Base-by-base conservation (phyloP, 1,284 basidiomycete genomes). In the Anthracocystis setariae region DNA sequence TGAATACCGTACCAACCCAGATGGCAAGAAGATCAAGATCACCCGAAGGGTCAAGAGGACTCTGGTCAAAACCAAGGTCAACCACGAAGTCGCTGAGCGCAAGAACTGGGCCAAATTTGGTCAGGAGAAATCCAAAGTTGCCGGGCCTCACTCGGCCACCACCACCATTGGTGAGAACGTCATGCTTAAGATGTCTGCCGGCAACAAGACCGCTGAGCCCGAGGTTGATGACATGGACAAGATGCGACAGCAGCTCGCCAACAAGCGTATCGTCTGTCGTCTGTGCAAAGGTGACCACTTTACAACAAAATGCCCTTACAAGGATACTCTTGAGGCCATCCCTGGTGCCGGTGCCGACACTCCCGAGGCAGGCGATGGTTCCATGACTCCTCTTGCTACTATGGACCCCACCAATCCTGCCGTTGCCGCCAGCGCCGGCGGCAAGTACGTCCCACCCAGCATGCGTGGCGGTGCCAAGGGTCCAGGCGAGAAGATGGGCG, bases 221-320 rank as follows among this genome's bases (percentile, higher is more conserved):
- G 92, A 93, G 66, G 87, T 87, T 54, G 87, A 89, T 25, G 88
- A 89, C 29, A 90, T 91, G 82, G 88, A 91, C 73, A 86, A 86
- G 52, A 85, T 91, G 77, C 93, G 92, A 84, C 84, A 84, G 27
- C 88, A 89, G 74, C 88, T 92, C 25, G 88, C 85, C 54, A 83
- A 82, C 66, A 93, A 93, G 83, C 93, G 93, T 80, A 92, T 99
- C 70, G 86, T 88, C 51, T 99, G 95, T 87, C 89, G 96, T 77
- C 85, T 96, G 61, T 98, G 96, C 86, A 93, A 95, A 84, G 95
- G 95, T 58, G 92, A 92, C 76, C 96, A 98, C 86, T 98, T 94
- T 85, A 99, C 96, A 12, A 91, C 94, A 66, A 94, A 94, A 84
- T 98, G 96, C 88, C 96, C 96, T 12, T 96, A 96, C 88, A 96